Conservation (phyloP, 306 rosid species). For the Herpetospermum pedunculosum region DNA sequence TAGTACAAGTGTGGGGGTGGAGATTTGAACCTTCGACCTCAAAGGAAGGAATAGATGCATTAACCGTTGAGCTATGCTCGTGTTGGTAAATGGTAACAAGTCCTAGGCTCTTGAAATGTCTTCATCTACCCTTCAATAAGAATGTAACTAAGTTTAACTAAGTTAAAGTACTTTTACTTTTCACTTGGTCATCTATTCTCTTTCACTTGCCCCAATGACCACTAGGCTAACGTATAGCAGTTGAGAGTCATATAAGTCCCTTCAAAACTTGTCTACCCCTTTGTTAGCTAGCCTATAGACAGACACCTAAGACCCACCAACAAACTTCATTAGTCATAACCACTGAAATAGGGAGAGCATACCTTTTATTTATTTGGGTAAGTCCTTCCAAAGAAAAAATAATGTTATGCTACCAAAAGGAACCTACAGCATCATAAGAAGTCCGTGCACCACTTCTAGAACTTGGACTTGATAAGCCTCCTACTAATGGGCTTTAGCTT, state of each 20-base stretch:
- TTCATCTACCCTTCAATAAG: no score
- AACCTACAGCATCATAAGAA: background rate
- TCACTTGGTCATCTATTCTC: no score
- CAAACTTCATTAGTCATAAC: background rate
- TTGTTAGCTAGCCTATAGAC: background rate
- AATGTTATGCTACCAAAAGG: background rate
- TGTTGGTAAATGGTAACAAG: no score
- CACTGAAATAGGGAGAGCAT: background rate
- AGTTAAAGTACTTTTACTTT: no score
- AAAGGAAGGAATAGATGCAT: no score
- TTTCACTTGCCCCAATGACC: no score
- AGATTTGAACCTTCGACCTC: no score
- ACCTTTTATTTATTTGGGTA: background rate
- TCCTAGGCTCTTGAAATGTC: no score
- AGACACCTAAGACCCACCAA: background rate
- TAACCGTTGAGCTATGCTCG: no score
- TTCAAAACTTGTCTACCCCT: background rate
- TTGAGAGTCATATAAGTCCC: background rate
- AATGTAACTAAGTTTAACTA: no score
- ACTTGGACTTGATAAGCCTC: background rate
- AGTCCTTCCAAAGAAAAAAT: background rate
- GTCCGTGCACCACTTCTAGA: background rate
- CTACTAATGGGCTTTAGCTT: background rate
- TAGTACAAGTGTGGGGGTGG: no score
- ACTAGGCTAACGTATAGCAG: no score